These are phyloP conservation scores for Reticulascus tulasneorum DNA, from an alignment of 2,329 filamentous ascomycete species.

Conservation along the genomic window DNA sequence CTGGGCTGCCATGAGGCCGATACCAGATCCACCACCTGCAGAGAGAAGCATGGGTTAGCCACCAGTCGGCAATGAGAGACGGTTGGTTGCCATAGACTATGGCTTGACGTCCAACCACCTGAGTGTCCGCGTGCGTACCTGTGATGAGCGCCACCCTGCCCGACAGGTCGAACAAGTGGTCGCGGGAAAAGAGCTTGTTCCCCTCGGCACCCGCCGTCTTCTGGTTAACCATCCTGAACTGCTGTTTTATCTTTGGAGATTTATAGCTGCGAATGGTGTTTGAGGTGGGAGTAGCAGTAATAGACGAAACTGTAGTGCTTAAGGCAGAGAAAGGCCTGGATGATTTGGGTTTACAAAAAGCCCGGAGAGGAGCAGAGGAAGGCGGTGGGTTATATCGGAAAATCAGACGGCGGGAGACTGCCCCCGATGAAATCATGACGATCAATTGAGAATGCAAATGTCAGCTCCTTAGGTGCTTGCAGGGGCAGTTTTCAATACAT, in stretches of 20 bases:
- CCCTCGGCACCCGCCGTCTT: constrained; percentile 17
- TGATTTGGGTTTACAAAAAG: too few species aligned
- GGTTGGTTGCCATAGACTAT: background rate
- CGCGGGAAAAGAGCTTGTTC: constrained; percentile 26
- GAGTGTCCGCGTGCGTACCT: constrained; percentile 28
- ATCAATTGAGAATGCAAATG: too few species aligned
- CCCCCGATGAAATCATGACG: too few species aligned
- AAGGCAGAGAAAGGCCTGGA: background rate
- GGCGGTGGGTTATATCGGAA: too few species aligned
- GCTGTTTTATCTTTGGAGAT: background rate
- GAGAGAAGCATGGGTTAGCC: background rate
- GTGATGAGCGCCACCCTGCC: constrained; percentile 43
- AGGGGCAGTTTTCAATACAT: too few species aligned
- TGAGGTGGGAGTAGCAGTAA: background rate
- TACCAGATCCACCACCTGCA: constrained; percentile 53
- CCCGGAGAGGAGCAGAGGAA: too few species aligned
- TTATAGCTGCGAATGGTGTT: background rate
- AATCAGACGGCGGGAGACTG: too few species aligned
- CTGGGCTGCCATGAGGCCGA: constrained; percentile 66
- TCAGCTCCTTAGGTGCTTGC: too few species aligned
- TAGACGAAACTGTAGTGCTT: background rate
- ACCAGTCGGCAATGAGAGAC: background rate
- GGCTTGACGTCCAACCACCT: too few species aligned
- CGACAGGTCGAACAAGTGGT: constrained; percentile 37
- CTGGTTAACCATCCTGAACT: constrained; percentile 8